A percentile compares a stretch with the other conserved stretches of the same genome.
These are phyloP conservation scores for Pseudopithomyces chartarum DNA, from an alignment of 2,329 filamentous ascomycete species.

Conservation along the genomic window DNA sequence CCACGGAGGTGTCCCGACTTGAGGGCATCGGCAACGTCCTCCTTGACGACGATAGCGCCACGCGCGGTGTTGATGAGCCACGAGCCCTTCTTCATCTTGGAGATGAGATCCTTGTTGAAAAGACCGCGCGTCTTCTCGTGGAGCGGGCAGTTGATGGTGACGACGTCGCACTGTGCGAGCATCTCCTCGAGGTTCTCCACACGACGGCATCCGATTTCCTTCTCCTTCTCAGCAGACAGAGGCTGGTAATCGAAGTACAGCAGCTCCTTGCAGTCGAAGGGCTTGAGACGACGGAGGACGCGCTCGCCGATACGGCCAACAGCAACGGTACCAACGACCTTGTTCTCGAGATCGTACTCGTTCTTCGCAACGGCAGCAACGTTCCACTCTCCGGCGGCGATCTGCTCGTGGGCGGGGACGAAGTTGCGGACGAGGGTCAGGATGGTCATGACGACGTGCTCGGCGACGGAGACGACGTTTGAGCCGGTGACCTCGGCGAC, in stretches of 20 bases:
- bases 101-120: conserved; percentile 98
- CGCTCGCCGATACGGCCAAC: conserved; percentile 98
- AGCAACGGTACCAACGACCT: conserved; percentile 96
- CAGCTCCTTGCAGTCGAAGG: conserved; percentile 99
- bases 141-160: conserved; percentile 99
- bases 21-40: conserved; percentile 93
- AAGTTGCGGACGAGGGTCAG: conserved; percentile 96
- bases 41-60: conserved; percentile 98
- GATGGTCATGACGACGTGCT: conserved; percentile 99
- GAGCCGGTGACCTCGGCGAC: conserved; percentile 97
- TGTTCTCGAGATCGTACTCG: conserved; percentile 96
- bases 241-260: conserved; percentile 99
- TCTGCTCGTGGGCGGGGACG: conserved; percentile 93
- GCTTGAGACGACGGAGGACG: conserved; percentile 91
- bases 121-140: conserved; percentile 97
- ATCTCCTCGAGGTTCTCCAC: conserved; percentile 92
- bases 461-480: conserved; percentile 97
- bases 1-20: conserved; percentile 89
- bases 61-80: conserved; percentile 99
- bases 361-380: conserved; percentile 97
- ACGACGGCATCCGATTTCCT: conserved; percentile 92
- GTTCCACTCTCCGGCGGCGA: conserved; percentile 88
- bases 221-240: conserved; percentile 80
- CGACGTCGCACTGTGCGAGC: conserved; percentile 90
- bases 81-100: conserved; percentile 98